Evolutionary conservation across 2,329 filamentous ascomycete genomes (phyloP), one percentile per base, ranked within the genome.

Genomic region (Purpureocillium lavendulum): DNA sequence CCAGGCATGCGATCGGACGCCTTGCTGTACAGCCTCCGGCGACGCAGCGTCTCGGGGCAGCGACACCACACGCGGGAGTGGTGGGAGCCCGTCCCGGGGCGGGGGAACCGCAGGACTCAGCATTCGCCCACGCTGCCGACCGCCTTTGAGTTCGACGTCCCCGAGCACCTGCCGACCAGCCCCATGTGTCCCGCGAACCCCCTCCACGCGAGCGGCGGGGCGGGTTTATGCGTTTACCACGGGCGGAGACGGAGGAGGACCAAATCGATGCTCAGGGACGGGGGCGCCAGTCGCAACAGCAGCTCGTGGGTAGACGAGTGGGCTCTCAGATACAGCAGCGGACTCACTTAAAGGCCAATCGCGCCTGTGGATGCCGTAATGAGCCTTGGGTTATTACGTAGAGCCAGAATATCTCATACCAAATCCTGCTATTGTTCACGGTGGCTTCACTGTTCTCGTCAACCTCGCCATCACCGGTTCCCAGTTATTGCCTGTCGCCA

Each of bases 111-210:
- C 5, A 52, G 48, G 7, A 43, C 49, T 16, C 39, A 35, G 24
- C 32, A 13, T 6, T 30, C 6, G 29, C 26, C 12, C 30, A 3
- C 9, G n/a, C 14, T 9, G 13, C 39, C 8, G 40, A 39, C 16
- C 38, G 43, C 4, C 75, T 75, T 41, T 56, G 21, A 67, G 35
- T 73, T 75, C 42, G 61, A 72, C 35, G 45, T 74, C 10, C 68
- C 70, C 2, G 68, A 74, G 44, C 71, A 75, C 44, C 54, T 71
- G 7, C 67, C 70, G 26, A 67, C 45, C 41, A 74, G 70, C 47
- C 70, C 70, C 13, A 62, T 73, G 57, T 75, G 71, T 40, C 71
- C 71, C 3, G 55, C 69, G 8, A 71, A 74, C 49, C 53, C 53
- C 33, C 65, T 59, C 31, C 64, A 71, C 40, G 50, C 50, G 38